Evolutionary conservation across 148 eudicot species (phyloP), one percentile per base, ranked within the genome.

Genomic region (Salicornia ramosissima): DNA sequence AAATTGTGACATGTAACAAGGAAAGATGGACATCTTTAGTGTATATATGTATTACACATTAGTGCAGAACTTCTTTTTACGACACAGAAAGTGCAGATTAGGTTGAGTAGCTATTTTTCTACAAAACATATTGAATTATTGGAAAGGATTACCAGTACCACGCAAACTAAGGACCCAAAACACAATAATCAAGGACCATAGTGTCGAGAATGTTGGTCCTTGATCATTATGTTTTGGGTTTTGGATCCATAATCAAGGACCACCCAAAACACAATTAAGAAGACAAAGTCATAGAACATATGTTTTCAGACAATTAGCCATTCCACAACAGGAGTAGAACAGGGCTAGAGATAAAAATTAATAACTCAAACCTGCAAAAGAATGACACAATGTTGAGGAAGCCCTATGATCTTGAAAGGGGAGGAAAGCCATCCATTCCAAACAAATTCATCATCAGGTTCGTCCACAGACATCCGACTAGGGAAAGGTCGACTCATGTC

Each of bases 401-500:
- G 88, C 70, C 99, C 99, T 73, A 87, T 87, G 71, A 82, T 83
- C 75, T 79, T 86, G 83, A 94, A 94, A 74, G 97, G 74, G 53
- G 65, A 79, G 22, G 99, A 84, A 71, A 94, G 71, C 99, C 99
- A 94, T 69, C 79, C 83, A 64, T 94, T 90, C 99, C 97, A 94
- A 66, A 94, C 90, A 80, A 94, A 94, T 71, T 94, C 98, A 65
- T 84, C 90, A 85, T 90, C 99, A 72, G 97, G 97, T 68, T 90
- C 77, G 36, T 84, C 83, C 80, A 87, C 71, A 53, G 96, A 78
- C 87, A 80, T 83, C 66, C 81, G 88, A 81, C 97, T 90, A 24
- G 99, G 99, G 64, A 88, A 94, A 72, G 99, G 93, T 58, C 96
- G 85, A 70, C 93, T 94, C 34, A 94, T 83, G 72, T 90, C 97